Evolutionary conservation across 768 basidiomycete genomes (phyloP).

Genomic region (Exidia glandulosa): DNA sequence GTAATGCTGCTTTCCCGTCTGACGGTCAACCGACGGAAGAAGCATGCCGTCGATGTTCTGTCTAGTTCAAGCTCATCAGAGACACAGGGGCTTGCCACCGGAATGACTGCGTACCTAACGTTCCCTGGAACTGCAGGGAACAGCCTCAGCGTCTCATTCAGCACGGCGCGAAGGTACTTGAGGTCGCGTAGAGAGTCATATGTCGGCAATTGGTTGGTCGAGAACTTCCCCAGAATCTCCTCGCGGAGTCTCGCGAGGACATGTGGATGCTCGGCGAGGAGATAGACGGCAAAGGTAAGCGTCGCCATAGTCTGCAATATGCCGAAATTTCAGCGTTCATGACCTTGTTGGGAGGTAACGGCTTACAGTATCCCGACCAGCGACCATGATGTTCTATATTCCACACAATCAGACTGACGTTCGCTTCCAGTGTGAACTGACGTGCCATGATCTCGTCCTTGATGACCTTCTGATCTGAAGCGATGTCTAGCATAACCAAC

Average conservation of each 20-base stretch:
- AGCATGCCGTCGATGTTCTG: constrained; percentile 15
- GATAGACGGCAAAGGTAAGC: constrained; percentile 23
- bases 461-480: constrained; percentile 20
- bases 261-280: constrained; percentile 20
- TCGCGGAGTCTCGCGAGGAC: constrained; percentile 19
- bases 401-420: neutral
- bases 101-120: constrained; percentile 13
- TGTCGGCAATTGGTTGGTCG: constrained; percentile 16
- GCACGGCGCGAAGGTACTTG: constrained; percentile 25
- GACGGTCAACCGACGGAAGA: constrained; percentile 11
- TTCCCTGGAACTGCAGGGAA: constrained; percentile 19
- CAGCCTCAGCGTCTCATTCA: constrained; percentile 34
- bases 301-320: constrained; percentile 19
- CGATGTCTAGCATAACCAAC: neutral
- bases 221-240: constrained; percentile 23
- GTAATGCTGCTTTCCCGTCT: constrained; percentile 18
- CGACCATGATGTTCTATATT: constrained; percentile 32
- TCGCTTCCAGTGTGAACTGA: neutral
- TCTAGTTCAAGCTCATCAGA: constrained; percentile 9
- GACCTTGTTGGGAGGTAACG: neutral
- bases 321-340: neutral
- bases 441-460: constrained; percentile 21
- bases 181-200: constrained; percentile 21
- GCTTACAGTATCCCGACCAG: constrained; percentile 33
- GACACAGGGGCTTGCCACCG: constrained; percentile 11